phyloP scores from a whole-genome alignment of 2,329 filamentous ascomycete genomes.

The Ceratocystiopsis minuta region DNA sequence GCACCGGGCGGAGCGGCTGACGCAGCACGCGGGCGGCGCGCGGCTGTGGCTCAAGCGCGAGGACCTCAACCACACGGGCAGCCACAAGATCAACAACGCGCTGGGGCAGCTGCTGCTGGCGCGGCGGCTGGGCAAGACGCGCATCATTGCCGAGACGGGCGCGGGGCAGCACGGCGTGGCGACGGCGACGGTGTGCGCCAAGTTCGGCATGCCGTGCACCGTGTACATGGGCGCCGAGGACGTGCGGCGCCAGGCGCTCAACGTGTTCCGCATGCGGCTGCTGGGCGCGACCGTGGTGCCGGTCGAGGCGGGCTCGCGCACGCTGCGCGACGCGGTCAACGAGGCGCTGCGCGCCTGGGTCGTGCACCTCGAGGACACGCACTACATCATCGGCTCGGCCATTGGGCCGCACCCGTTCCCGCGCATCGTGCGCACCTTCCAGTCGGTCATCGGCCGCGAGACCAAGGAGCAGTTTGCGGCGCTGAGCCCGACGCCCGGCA shows the following conservation, averaged over 20 bases:
- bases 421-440: conserved; percentile 92
- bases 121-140: conserved; percentile 72
- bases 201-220: conserved; percentile 95
- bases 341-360: conserved; percentile 93
- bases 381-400: conserved; percentile 95
- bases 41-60: conserved; percentile 98
- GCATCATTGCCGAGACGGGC: conserved; percentile 95
- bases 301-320: conserved; percentile 76
- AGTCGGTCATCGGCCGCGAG: conserved; percentile 88
- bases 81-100: conserved; percentile 99
- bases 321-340: conserved; percentile 77
- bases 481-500: conserved; percentile 42
- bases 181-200: conserved; percentile 91
- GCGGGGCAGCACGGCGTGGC: conserved; percentile 96
- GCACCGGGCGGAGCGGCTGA: conserved; percentile 75
- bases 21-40: conserved; percentile 74
- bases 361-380: conserved; percentile 75
- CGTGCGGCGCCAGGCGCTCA: conserved; percentile 84
- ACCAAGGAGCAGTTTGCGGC: conserved; percentile 82
- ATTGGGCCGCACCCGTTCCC: conserved; percentile 97
- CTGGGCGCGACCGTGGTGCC: conserved; percentile 84
- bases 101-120: conserved; percentile 84
- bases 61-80: conserved; percentile 93
- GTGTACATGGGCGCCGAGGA: conserved; percentile 99
- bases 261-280: conserved; percentile 96